Evolutionary conservation across 306 rosid genomes (phyloP).

Genomic region (Fragaria nilgerrensis): DNA sequence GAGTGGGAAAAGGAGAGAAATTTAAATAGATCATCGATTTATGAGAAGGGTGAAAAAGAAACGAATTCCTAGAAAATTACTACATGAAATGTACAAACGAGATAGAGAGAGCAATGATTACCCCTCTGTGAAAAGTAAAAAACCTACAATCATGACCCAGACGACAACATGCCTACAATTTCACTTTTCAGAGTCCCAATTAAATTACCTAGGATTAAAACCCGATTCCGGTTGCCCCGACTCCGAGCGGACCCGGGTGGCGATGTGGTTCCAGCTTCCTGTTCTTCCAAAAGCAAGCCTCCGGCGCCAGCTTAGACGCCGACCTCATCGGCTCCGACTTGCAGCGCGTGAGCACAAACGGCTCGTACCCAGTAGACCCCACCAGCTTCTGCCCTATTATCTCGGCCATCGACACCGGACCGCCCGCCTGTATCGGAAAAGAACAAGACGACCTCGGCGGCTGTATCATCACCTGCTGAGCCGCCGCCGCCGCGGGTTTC

Average conservation of each 20-base stretch:
- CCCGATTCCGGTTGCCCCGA: constrained; percentile 87
- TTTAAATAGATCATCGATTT: neutral
- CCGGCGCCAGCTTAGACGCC: constrained; percentile 55
- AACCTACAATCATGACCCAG: constrained; percentile 22
- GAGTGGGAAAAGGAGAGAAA: neutral
- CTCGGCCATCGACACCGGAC: constrained; percentile 52
- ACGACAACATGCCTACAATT: constrained; percentile 9
- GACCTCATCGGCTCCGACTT: constrained; percentile 96
- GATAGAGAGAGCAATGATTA: constrained; percentile 12
- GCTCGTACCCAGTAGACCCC: constrained; percentile 68
- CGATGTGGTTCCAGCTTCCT: constrained; percentile 70
- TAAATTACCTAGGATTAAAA: constrained; percentile 35
- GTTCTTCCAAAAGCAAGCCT: constrained; percentile 81
- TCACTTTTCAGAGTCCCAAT: neutral
- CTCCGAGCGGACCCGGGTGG: constrained; percentile 58
- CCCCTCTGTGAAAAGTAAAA: constrained; percentile 20
- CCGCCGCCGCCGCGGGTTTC: constrained; percentile 7
- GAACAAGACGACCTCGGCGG: constrained; percentile 82
- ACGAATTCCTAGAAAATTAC: constrained; percentile 30
- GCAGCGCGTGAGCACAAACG: constrained; percentile 82
- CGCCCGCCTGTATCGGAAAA: constrained; percentile 46
- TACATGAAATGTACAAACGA: constrained; percentile 37
- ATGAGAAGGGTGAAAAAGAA: neutral
- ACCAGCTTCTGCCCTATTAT: constrained; percentile 73
- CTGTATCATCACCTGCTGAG: constrained; percentile 37